These are phyloP conservation scores for Cucumis hystrix DNA, from an alignment of 306 rosid species.

Conservation along the genomic window DNA sequence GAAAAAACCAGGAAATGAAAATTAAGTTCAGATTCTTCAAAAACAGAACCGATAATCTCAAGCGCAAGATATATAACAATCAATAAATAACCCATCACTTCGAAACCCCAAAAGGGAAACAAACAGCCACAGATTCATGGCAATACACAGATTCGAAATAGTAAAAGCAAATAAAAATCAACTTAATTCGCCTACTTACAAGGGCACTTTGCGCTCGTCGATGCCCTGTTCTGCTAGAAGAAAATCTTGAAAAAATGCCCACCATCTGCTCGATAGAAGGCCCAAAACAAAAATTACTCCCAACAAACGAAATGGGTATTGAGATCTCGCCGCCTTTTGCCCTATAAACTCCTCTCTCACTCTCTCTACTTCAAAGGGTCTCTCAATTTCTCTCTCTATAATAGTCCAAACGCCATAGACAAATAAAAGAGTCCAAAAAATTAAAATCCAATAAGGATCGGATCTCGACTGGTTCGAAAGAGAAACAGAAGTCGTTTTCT, in stretches of 20 bases:
- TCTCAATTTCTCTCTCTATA: background rate
- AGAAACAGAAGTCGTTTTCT: constrained; percentile 10
- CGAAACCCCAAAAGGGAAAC: background rate
- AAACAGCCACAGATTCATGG: background rate
- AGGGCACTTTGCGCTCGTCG: constrained; percentile 91
- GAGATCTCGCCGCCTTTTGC: background rate
- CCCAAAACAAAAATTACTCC: constrained; percentile 6
- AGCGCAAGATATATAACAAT: background rate
- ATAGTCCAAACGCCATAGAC: background rate
- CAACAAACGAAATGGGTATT: background rate
- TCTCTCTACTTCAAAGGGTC: background rate
- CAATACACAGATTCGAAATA: background rate
- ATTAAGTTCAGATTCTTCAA: background rate
- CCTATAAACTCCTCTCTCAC: background rate
- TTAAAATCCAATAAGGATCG: background rate
- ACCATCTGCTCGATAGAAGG: constrained; percentile 39
- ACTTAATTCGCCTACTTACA: constrained; percentile 26
- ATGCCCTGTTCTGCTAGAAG: constrained; percentile 55
- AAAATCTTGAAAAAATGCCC: constrained; percentile 86
- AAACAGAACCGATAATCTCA: background rate
- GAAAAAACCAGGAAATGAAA: background rate
- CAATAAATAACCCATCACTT: background rate
- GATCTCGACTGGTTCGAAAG: constrained; percentile 5
- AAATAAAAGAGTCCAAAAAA: background rate
- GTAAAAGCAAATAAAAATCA: background rate